A percentile compares a stretch with the other conserved stretches of the same genome.
These are phyloP conservation scores for Nemania bipapillata DNA, from an alignment of 2,329 filamentous ascomycete species.

Conservation along the genomic window DNA sequence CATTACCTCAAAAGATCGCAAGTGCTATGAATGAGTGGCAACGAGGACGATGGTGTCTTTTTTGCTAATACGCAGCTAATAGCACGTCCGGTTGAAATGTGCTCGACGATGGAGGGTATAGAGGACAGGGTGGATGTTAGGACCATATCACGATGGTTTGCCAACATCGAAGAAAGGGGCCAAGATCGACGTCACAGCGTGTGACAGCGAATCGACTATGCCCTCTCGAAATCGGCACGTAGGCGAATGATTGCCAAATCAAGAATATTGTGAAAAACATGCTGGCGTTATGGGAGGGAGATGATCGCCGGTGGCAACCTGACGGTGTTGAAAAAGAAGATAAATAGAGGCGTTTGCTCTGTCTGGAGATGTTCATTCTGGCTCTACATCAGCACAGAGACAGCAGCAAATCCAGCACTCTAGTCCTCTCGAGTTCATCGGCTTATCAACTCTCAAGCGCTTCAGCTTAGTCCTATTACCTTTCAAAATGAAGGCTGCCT, in stretches of 20 bases:
- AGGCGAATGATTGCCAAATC: conserved; percentile 9
- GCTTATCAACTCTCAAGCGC: conserved; percentile 7
- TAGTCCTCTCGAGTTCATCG: conserved; percentile 14
- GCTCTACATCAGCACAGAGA: conserved; percentile 21
- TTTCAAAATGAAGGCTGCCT: conserved; percentile 45
- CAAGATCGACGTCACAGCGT: conserved; percentile 25
- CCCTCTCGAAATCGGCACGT: background rate
- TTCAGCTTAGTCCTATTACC: conserved; percentile 18
- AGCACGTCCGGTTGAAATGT: conserved; percentile 17
- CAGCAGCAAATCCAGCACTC: conserved; percentile 28
- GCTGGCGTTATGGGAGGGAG: background rate
- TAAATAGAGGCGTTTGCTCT: conserved; percentile 31
- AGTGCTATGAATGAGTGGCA: conserved; percentile 12
- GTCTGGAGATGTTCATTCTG: conserved; percentile 2
- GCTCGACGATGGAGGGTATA: conserved; percentile 25
- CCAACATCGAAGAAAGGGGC: conserved; percentile 16
- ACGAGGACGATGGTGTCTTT: background rate
- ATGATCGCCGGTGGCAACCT: background rate
- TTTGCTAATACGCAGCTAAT: background rate
- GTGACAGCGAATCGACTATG: background rate
- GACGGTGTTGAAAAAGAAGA: conserved; percentile 15
- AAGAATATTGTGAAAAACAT: conserved; percentile 16
- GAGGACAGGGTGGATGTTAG: conserved; percentile 7
- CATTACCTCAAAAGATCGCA: conserved; percentile 12
- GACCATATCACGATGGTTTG: background rate